Conservation (phyloP, 257 asterid genomes). For the Solanum clarkiae region DNA sequence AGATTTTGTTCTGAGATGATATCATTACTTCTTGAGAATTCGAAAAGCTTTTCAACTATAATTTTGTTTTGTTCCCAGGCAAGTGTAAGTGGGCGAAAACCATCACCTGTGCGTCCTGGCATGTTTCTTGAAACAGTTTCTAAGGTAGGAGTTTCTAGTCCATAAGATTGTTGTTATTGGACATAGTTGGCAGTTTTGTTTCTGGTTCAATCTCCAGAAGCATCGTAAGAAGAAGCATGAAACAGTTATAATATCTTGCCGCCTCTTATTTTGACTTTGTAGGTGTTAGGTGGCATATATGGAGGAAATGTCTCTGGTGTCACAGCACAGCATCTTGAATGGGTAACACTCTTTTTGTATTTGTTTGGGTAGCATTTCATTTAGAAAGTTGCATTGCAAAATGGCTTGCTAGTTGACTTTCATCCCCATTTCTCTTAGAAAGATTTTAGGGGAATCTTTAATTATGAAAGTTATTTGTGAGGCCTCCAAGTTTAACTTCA, state of each 20-base stretch:
- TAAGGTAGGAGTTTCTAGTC: conserved; percentile 43
- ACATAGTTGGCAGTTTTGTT: not conserved
- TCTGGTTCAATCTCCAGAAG: not conserved
- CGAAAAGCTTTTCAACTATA: not conserved
- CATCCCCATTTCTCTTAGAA: not conserved
- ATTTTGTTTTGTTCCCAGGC: conserved; percentile 41
- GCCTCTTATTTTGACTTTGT: conserved; percentile 13
- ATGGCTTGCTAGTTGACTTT: not conserved
- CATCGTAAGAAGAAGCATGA: not conserved
- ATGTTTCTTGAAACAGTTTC: conserved; percentile 97
- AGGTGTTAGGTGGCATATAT: conserved; percentile 91
- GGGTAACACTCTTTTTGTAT: conserved; percentile 29
- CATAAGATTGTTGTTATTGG: not conserved
- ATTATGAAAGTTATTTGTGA: not conserved
- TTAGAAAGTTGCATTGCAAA: not conserved
- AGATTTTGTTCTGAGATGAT: conserved; percentile 7
- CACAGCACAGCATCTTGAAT: conserved; percentile 92
- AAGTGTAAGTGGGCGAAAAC: conserved; percentile 62
- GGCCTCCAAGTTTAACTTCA: not conserved
- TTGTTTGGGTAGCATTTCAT: not conserved
- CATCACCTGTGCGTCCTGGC: conserved; percentile 94
- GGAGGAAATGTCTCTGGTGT: conserved; percentile 66
- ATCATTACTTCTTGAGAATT: not conserved
- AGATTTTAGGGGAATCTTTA: not conserved
- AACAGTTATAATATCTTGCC: conserved; percentile 1